phyloP scores from a whole-genome alignment of 2,329 filamentous ascomycete genomes.

The Triangularia verruculosa region DNA sequence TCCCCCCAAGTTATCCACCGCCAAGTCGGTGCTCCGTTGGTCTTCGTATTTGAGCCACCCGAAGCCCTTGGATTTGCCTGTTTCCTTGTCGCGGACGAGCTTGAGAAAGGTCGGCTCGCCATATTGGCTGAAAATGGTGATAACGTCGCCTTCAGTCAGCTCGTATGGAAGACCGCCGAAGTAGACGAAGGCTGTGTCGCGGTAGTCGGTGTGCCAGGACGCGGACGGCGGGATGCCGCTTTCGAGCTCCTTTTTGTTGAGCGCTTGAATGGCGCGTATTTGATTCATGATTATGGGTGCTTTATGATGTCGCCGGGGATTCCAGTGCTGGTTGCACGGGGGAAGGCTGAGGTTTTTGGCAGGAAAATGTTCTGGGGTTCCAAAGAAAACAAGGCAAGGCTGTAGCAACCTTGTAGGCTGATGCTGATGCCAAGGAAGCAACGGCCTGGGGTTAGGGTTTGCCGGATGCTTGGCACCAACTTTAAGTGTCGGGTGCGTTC shows the following conservation, averaged over 20 bases:
- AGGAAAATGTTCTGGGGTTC: neutral
- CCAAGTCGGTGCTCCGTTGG: slow-evolving; percentile 90
- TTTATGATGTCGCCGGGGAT: neutral
- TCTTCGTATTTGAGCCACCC: slow-evolving; percentile 98
- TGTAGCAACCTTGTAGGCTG: neutral
- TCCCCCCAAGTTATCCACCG: slow-evolving; percentile 92
- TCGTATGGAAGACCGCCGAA: slow-evolving; percentile 92
- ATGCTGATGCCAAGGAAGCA: neutral
- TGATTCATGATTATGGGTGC: slow-evolving; percentile 68
- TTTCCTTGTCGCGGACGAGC: slow-evolving; percentile 90
- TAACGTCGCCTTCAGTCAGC: slow-evolving; percentile 89
- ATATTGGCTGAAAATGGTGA: slow-evolving; percentile 96
- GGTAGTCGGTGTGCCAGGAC: slow-evolving; percentile 97
- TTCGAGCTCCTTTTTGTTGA: slow-evolving; percentile 94
- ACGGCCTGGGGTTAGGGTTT: neutral
- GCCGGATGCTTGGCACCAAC: neutral
- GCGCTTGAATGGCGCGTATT: slow-evolving; percentile 84
- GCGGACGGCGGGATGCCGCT: slow-evolving; percentile 81
- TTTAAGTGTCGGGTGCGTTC: neutral
- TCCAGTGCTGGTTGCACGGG: neutral
- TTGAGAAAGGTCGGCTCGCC: slow-evolving; percentile 94
- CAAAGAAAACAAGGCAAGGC: slow-evolving; percentile 2
- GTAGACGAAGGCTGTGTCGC: slow-evolving; percentile 91
- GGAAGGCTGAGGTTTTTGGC: slow-evolving; percentile 9
- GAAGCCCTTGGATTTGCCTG: slow-evolving; percentile 91